phyloP scores from a whole-genome alignment of 1,139 yeast species.

The Debaryomyces udenii region DNA sequence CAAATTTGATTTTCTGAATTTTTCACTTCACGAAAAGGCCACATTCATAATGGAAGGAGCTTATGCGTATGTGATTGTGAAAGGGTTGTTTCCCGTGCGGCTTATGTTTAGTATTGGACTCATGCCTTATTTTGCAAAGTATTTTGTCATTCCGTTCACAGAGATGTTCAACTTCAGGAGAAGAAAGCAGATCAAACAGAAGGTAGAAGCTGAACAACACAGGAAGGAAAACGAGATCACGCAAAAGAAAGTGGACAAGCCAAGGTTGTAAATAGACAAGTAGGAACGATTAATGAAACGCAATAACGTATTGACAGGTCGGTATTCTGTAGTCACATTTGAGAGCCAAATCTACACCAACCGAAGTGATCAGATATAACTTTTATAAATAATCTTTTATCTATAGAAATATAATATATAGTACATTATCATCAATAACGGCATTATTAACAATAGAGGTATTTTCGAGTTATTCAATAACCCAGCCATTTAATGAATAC shows the following conservation, averaged over 20 bases:
- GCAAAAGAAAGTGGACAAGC: conserved; percentile 33
- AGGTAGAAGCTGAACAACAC: conserved; percentile 6
- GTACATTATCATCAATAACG: conserved; percentile 4
- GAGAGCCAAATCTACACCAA: no score
- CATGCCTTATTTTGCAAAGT: conserved; percentile 71
- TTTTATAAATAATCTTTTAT: conserved; percentile 2
- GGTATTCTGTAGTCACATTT: background rate
- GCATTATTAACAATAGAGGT: conserved; percentile 3
- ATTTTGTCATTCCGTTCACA: conserved; percentile 57
- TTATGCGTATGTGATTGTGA: conserved; percentile 79
- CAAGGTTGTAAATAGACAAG: conserved; percentile 29
- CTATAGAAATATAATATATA: conserved; percentile 6
- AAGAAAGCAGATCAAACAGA: conserved; percentile 14
- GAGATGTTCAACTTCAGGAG: conserved; percentile 30
- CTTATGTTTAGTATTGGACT: conserved; percentile 56
- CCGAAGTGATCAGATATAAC: background rate
- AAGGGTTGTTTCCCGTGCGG: conserved; percentile 62
- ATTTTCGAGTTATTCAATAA: conserved; percentile 3
- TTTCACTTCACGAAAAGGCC: conserved; percentile 56
- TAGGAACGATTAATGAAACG: background rate
- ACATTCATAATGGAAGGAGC: conserved; percentile 79
- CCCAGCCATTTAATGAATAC: background rate
- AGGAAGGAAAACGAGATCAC: conserved; percentile 12
- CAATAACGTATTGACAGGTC: background rate
- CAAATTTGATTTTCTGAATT: conserved; percentile 35